These are phyloP conservation scores for Hygrocybe coccinea DNA, from an alignment of 768 basidiomycete species.

Conservation along the genomic window DNA sequence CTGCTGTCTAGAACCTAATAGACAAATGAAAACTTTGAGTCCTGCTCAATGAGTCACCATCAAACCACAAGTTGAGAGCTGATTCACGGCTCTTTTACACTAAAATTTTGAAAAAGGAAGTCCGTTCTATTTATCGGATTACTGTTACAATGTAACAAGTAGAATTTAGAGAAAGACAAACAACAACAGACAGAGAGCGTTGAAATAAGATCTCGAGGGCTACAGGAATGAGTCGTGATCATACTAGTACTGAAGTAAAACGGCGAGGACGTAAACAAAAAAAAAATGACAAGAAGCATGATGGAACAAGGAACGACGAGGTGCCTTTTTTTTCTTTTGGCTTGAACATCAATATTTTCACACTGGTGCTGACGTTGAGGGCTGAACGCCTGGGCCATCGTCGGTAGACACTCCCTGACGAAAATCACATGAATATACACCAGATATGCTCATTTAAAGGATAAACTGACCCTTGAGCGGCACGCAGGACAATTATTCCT, in stretches of 20 bases:
- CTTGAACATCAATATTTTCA: background rate
- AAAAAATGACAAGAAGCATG: background rate
- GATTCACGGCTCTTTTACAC: too few relatives aligned
- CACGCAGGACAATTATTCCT: constrained; percentile 92
- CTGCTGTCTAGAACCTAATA: constrained; percentile 34
- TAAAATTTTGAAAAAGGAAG: background rate
- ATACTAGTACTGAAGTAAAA: background rate
- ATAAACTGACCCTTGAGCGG: constrained; percentile 56
- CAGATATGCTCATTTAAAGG: background rate
- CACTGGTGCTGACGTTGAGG: background rate
- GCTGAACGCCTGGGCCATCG: background rate
- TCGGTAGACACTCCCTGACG: constrained; percentile 5
- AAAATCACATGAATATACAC: background rate
- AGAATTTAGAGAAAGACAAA: background rate
- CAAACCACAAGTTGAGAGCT: too few relatives aligned
- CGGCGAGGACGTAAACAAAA: background rate
- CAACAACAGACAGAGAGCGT: background rate
- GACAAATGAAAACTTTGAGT: too few relatives aligned
- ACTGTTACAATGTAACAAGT: background rate
- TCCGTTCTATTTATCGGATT: constrained; percentile 4
- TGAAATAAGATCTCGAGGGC: background rate
- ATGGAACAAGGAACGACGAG: background rate
- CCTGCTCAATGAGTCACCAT: too few relatives aligned
- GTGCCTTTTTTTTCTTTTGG: background rate
- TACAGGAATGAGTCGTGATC: background rate